Evolutionary conservation across 2,329 filamentous ascomycete genomes (phyloP), one percentile per base, ranked within the genome.

Genomic region (Plectosphaerella cucumerina): DNA sequence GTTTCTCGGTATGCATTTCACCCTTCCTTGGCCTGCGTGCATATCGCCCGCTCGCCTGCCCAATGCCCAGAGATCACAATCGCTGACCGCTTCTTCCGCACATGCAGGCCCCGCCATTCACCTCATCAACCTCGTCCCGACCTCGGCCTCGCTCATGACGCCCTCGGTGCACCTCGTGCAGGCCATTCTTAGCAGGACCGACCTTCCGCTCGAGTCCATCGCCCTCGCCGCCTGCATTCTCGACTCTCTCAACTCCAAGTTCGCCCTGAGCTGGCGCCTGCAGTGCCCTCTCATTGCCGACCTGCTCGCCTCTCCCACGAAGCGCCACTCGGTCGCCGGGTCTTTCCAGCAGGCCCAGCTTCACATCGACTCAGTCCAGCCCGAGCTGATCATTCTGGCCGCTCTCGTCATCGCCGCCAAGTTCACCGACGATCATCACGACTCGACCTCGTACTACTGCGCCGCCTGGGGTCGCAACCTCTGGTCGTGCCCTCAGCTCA

Each of bases 181-280:
- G 62, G 73, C 75, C 44, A 78, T 87, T 56, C 73, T 87, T 51
- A 72, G 71, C 51, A 77, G 81, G 55, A 77, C 82, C 51, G 69
- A 75, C 49, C 69, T 86, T 22, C 77, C 82, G 4, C 73, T 82
- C 60, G 81, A 86, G 61, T 82, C 77, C 21, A 72, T 87, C 44
- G 84, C 84, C 43, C 70, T 87, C 35, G 83, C 82, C 34, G 82
- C 84, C 37, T 85, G 82, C 70, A 81, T 87, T 47, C 74, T 87
- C 57, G 84, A 87, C 62, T 83, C 82, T 39, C 73, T 87, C 55
- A 78, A 80, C 65, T 75, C 76, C 45, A 80, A 77, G 53, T 87
- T 87, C 63, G 80, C 82, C 44, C 75, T 81, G 33, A 75, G 70
- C 51, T 87, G 83, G 83, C 78, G 84, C 20, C 70, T 80, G 50